Percentiles rank a stretch among this genome's conserved stretches.
phyloP scores from a whole-genome alignment of 2,329 filamentous ascomycete species.

The Scortechinia acanthostroma region DNA sequence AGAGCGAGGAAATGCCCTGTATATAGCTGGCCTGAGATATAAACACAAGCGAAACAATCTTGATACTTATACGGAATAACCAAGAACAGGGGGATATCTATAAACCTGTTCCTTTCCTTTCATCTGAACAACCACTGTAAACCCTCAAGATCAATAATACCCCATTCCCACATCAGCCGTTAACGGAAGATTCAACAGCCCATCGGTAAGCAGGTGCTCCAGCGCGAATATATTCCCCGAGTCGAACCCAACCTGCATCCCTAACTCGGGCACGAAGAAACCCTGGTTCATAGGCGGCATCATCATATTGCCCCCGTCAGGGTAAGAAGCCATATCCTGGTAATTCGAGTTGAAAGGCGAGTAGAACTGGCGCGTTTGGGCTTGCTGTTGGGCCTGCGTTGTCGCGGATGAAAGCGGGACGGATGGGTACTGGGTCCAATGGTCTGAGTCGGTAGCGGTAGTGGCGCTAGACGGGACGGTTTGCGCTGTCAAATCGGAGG shows the following conservation, averaged over 20 bases:
- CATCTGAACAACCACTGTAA: too few relatives aligned
- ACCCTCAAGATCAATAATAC: too few relatives aligned
- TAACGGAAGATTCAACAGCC: constrained; percentile 12
- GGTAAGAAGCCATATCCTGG: neutral
- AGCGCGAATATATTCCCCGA: constrained; percentile 17
- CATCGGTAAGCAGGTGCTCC: constrained; percentile 20
- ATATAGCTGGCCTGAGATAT: too few relatives aligned
- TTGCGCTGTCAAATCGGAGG: too few relatives aligned
- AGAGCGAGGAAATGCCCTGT: too few relatives aligned
- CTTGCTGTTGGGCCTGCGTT: neutral
- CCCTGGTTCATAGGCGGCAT: constrained; percentile 9
- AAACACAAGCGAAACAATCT: too few relatives aligned
- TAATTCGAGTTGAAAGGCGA: neutral
- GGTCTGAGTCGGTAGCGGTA: neutral
- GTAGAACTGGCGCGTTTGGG: neutral
- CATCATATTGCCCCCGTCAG: neutral
- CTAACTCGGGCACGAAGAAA: constrained; percentile 15
- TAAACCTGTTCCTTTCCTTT: too few relatives aligned
- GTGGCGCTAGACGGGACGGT: too few relatives aligned
- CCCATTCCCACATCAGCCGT: neutral
- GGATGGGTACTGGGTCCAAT: neutral
- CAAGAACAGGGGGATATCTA: too few relatives aligned
- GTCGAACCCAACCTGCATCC: constrained; percentile 13
- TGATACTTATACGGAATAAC: too few relatives aligned
- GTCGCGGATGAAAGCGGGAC: neutral